phyloP scores from a whole-genome alignment of 768 basidiomycete species.

The Lactarius trivialis region DNA sequence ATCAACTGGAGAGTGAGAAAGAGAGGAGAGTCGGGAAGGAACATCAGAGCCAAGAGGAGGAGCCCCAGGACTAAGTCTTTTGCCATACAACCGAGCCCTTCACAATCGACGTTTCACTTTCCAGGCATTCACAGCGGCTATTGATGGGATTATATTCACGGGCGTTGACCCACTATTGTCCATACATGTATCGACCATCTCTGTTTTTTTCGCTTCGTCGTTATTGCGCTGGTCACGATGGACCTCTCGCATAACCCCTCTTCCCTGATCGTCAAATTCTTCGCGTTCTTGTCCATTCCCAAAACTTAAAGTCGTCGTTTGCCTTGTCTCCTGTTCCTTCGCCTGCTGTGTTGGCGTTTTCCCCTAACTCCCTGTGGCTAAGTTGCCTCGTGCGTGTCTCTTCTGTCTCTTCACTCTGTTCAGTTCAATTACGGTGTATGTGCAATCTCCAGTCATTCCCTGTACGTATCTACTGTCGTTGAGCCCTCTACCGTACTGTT shows the following conservation, averaged over 20 bases:
- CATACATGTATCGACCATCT: conserved; percentile 24
- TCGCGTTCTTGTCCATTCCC: conserved; percentile 10
- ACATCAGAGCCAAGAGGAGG: conserved; percentile 60
- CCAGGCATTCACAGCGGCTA: conserved; percentile 13
- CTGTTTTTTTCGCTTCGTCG: conserved; percentile 15
- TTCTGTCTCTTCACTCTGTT: conserved; percentile 9
- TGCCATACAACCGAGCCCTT: conserved; percentile 6
- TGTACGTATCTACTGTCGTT: conserved; percentile 22
- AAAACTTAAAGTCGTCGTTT: conserved; percentile 9
- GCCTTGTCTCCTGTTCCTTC: conserved; percentile 2
- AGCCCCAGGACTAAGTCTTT: conserved; percentile 24
- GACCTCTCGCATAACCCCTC: conserved; percentile 10
- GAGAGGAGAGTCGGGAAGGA: conserved; percentile 86
- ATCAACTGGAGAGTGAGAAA: conserved; percentile 95
- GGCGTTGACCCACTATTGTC: conserved; percentile 23
- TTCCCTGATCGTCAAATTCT: conserved; percentile 10
- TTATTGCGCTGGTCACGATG: conserved; percentile 17
- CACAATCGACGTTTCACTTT: conserved; percentile 13
- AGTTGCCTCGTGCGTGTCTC: conserved; percentile 13
- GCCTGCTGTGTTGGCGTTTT: conserved; percentile 9
- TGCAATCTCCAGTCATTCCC: conserved; percentile 20
- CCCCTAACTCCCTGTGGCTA: conserved; percentile 1
- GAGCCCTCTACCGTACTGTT: conserved; percentile 23
- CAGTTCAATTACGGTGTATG: conserved; percentile 18
- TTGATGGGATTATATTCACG: conserved; percentile 25